These are phyloP conservation scores for Cynanchum wilfordii DNA, from an alignment of 257 asterid genomes.

Conservation along the genomic window DNA sequence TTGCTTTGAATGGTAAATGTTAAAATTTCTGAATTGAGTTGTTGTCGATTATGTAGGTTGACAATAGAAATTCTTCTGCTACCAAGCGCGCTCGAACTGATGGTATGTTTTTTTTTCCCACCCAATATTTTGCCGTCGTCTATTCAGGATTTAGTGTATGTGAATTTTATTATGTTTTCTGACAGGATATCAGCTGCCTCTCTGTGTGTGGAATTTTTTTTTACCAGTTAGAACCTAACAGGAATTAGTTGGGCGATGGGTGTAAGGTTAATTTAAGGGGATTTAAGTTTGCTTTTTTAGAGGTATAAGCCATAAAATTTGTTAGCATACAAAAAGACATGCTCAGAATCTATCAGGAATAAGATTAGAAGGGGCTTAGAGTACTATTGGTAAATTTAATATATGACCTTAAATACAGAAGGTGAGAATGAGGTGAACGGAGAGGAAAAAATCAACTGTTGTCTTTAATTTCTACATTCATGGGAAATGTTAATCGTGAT, in stretches of 20 bases:
- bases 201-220: not conserved
- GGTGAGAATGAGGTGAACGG: not conserved
- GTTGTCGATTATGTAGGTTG: constrained; percentile 36
- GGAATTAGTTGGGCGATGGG: not conserved
- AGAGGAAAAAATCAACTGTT: not conserved
- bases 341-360: not conserved
- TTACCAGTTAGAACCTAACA: not conserved
- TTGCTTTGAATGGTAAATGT: not conserved
- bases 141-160: not conserved
- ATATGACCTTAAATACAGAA: not conserved
- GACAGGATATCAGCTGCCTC: not conserved
- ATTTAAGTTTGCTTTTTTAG: not conserved
- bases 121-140: not conserved
- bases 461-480: not conserved
- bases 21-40: not conserved
- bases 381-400: not conserved
- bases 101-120: constrained; percentile 32
- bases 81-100: constrained; percentile 83
- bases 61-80: constrained; percentile 74
- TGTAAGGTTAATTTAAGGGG: not conserved
- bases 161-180: not conserved
- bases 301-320: not conserved
- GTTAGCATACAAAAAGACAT: not conserved
- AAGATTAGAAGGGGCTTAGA: not conserved
- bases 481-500: not conserved